phyloP scores from a whole-genome alignment of 106 monocot genomes.

The Dendrobium huoshanense region DNA sequence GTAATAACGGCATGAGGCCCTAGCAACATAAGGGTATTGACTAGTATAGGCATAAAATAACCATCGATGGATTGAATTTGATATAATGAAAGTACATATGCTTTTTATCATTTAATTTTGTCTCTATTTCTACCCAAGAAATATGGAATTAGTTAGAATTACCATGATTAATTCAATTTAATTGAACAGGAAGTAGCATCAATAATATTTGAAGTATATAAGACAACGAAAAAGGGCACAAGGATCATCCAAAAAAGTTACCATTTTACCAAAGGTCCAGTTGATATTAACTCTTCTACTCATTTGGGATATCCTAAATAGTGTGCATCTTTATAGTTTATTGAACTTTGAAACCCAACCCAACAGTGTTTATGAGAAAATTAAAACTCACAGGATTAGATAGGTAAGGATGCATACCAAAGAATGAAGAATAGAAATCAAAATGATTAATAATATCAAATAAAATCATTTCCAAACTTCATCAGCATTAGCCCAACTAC shows the following conservation, averaged over 20 bases:
- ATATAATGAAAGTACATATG: background rate
- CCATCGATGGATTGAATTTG: background rate
- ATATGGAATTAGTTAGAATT: background rate
- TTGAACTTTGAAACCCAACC: background rate
- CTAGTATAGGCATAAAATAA: background rate
- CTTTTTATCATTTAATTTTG: background rate
- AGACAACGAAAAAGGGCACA: background rate
- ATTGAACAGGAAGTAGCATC: background rate
- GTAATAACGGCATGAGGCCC: background rate
- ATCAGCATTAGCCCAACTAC: background rate
- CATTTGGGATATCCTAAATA: background rate
- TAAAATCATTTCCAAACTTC: background rate
- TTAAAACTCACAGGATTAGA: background rate
- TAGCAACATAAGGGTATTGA: background rate
- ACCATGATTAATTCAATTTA: background rate
- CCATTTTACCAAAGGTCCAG: background rate
- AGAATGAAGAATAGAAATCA: background rate
- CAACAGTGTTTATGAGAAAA: background rate
- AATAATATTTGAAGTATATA: background rate
- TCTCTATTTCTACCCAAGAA: background rate
- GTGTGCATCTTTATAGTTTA: background rate
- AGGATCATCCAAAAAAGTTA: background rate
- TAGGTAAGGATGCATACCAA: background rate
- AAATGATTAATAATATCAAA: background rate
- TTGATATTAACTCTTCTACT: background rate